Percentiles rank a stretch among this genome's conserved stretches.
These are phyloP conservation scores for Verticillium zaregamsianum DNA, from an alignment of 2,329 filamentous ascomycete species.

Conservation along the genomic window DNA sequence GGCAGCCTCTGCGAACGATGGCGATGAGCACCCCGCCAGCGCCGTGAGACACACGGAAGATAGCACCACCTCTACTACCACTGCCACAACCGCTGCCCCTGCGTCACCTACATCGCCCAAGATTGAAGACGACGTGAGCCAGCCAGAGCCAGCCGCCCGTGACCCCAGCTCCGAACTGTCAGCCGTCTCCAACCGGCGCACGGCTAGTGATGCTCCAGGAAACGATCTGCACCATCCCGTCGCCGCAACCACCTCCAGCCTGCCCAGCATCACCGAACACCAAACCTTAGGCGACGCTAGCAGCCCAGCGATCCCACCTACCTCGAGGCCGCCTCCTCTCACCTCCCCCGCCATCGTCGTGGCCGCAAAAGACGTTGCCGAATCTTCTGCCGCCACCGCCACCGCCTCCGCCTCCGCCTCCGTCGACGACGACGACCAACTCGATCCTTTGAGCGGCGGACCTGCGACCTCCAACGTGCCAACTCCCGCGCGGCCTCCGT, in stretches of 20 bases:
- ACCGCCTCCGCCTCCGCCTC: not conserved
- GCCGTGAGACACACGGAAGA: constrained; percentile 6
- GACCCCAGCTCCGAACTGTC: constrained; percentile 10
- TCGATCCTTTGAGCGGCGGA: constrained; percentile 9
- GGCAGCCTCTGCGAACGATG: not conserved
- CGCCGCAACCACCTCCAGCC: constrained; percentile 7
- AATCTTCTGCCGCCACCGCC: not conserved
- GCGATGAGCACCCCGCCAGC: constrained; percentile 5
- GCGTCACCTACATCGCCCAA: not conserved
- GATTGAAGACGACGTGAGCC: constrained; percentile 5
- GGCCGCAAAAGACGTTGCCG: not conserved
- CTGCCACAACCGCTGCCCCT: not conserved
- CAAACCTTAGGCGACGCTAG: constrained; percentile 5
- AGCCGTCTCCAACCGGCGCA: constrained; percentile 11
- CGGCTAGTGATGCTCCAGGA: constrained; percentile 17
- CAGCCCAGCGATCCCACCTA: not conserved
- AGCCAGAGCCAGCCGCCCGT: constrained; percentile 6
- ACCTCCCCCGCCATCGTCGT: not conserved
- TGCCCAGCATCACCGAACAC: constrained; percentile 14
- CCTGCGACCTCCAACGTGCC: constrained; percentile 5
- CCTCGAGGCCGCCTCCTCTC: not conserved
- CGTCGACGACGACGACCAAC: constrained; percentile 5
- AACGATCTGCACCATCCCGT: constrained; percentile 29
- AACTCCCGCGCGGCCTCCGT: constrained; percentile 15
- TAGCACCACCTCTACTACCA: constrained; percentile 1